phyloP scores from a whole-genome alignment of 2,329 filamentous ascomycete genomes.

The Ceratocystiopsis minuta region DNA sequence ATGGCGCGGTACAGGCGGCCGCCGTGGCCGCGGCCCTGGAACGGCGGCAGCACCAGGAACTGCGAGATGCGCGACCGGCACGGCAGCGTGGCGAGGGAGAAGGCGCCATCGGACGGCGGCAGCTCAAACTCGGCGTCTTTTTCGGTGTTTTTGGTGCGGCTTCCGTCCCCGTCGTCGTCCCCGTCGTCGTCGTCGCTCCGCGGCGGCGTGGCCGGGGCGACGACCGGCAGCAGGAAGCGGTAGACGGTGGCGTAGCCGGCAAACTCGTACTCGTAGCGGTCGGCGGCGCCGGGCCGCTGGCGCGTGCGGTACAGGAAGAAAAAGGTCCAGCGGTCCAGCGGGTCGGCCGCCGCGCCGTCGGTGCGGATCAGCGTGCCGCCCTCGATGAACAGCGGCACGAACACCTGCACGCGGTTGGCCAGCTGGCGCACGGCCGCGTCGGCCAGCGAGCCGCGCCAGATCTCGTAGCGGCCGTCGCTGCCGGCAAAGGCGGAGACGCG shows the following conservation, averaged over 20 bases:
- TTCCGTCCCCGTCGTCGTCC: neutral
- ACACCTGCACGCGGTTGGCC: conserved; percentile 63
- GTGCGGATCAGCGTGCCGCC: conserved; percentile 58
- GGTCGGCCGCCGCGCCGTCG: conserved; percentile 45
- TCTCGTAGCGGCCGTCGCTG: conserved; percentile 50
- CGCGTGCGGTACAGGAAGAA: conserved; percentile 60
- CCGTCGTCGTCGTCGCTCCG: conserved; percentile 8
- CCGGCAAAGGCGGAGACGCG: conserved; percentile 45
- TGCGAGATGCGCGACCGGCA: conserved; percentile 78
- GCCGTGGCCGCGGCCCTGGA: conserved; percentile 66
- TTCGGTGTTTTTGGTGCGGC: neutral
- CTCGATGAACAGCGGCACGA: conserved; percentile 80
- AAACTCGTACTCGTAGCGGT: conserved; percentile 52
- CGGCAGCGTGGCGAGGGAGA: conserved; percentile 41
- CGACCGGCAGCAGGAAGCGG: conserved; percentile 63
- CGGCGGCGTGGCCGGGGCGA: conserved; percentile 26
- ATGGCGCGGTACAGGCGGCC: conserved; percentile 66
- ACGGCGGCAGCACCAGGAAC: conserved; percentile 78
- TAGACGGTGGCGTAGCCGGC: conserved; percentile 85
- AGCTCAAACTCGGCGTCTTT: conserved; percentile 24
- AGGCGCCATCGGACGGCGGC: conserved; percentile 9
- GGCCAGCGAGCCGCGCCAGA: conserved; percentile 63
- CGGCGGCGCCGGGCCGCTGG: conserved; percentile 19
- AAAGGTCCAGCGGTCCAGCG: conserved; percentile 71
- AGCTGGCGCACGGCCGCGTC: conserved; percentile 53